Percentiles rank a stretch among this genome's conserved stretches.
Evolutionary conservation across 352 stramenopile species (phyloP).

Genomic region (Globisporangium cylindrosporum): DNA sequence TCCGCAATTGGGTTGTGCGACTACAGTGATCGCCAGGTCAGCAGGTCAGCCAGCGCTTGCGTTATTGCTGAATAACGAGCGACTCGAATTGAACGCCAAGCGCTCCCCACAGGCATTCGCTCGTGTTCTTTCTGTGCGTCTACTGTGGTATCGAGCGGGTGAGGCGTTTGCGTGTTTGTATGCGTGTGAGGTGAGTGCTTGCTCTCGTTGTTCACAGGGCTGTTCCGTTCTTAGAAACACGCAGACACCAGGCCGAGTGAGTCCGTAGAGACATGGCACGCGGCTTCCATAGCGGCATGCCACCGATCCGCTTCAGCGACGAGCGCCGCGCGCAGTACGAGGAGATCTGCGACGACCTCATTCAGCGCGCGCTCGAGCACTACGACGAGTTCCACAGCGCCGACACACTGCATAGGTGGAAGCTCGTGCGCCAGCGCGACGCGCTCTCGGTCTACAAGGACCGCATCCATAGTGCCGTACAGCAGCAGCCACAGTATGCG

Average conservation of each 20-base stretch:
- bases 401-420: slow-evolving; percentile 39
- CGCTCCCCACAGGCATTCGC: too few relatives aligned
- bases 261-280: neutral
- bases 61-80: too few relatives aligned
- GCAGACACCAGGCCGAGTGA: too few relatives aligned
- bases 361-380: slow-evolving; percentile 48
- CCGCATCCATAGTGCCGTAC: slow-evolving; percentile 10
- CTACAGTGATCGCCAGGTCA: too few relatives aligned
- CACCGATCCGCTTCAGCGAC: slow-evolving; percentile 34
- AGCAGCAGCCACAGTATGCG: neutral
- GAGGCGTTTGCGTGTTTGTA: too few relatives aligned
- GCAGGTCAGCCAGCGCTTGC: too few relatives aligned
- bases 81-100: too few relatives aligned
- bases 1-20: too few relatives aligned
- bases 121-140: too few relatives aligned
- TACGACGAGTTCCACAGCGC: slow-evolving; percentile 56
- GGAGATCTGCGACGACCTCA: slow-evolving; percentile 49
- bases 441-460: slow-evolving; percentile 53
- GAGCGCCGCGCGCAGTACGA: slow-evolving; percentile 41
- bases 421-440: slow-evolving; percentile 52
- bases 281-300: slow-evolving; percentile 21
- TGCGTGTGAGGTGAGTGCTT: too few relatives aligned
- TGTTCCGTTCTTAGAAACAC: too few relatives aligned
- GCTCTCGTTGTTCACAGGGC: slow-evolving; percentile 12
- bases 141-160: too few relatives aligned